A percentile compares a stretch with the other conserved stretches of the same genome.
These are phyloP conservation scores for Tilletia setariae DNA, from an alignment of 1,284 basidiomycete species.

Conservation along the genomic window DNA sequence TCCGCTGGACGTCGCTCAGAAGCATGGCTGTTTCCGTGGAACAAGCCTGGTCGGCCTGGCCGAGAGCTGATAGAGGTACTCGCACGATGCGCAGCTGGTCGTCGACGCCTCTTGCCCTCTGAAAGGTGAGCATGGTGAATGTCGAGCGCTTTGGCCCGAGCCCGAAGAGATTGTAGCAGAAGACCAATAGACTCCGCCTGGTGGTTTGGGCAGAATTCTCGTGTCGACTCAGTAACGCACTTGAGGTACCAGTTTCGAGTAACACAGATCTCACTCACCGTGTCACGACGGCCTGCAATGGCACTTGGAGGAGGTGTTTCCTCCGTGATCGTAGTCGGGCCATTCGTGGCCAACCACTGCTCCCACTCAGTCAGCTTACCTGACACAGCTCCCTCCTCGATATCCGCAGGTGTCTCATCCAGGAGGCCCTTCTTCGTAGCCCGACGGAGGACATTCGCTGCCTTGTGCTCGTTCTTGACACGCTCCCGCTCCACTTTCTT, in stretches of 20 bases:
- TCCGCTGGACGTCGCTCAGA: neutral
- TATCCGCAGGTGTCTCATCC: neutral
- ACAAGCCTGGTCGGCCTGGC: no score
- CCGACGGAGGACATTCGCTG: conserved; percentile 20
- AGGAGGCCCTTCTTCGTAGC: conserved; percentile 31
- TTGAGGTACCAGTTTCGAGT: no score
- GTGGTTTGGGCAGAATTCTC: no score
- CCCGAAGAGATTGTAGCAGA: conserved; percentile 21
- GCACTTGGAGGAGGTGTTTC: conserved; percentile 44
- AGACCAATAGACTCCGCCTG: conserved; percentile 22
- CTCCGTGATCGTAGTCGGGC: conserved; percentile 4
- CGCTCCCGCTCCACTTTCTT: conserved; percentile 24
- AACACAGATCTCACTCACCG: conserved; percentile 15
- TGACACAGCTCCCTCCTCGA: neutral
- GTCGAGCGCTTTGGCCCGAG: conserved; percentile 19
- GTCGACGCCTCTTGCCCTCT: neutral
- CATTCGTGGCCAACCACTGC: neutral
- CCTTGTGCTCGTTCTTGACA: conserved; percentile 22
- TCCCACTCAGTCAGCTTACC: conserved; percentile 10
- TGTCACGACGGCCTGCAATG: conserved; percentile 41
- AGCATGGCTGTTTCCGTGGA: no score
- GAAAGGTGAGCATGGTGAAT: neutral
- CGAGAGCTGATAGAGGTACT: no score
- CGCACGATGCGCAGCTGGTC: no score
- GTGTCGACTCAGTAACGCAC: no score